Evolutionary conservation across 345 rosid species (phyloP), one percentile per base, ranked within the genome.

Genomic region (Aquilaria malaccensis): DNA sequence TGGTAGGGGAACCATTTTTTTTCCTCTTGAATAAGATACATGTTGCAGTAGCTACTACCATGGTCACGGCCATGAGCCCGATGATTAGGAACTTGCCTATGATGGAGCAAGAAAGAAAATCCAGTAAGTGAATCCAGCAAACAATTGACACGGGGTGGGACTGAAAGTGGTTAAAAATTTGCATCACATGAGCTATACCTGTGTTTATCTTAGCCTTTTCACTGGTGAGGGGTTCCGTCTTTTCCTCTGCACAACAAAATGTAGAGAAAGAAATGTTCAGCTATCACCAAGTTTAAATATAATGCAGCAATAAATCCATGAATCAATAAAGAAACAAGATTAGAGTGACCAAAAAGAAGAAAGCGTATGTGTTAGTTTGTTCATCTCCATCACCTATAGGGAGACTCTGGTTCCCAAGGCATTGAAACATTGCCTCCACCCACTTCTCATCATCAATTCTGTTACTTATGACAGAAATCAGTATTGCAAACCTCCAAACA

Each of bases 401-500:
- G 58, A 63, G 55, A 53, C 22, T 62, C 56, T 71, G 69, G 7
- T 60, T 64, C 33, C 71, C 46, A 2, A 84, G 77, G 73, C 85
- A 85, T n/a, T 71, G 37, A 48, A 72, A 74, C 45, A 76, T 58
- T 7, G 68, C 69, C 13, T 56, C 59, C 12, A 54, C 61, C 83
- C 73, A 67, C 12, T 55, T 62, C 41, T 45, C 56, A 55, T 79
- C 71, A 60, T 61, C 72, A 62, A 78, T 61, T 54, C 46, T 33
- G 41, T 52, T 60, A 59, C 90, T 72, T 45, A 69, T 74, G 61
- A 81, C 46, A 11, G 80, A 68, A 7, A 84, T 62, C 68, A 84
- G 30, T 6, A 71, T 71, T 13, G 83, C 80, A 72, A 77, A 77
- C 55, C 74, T 70, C 52, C 86, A 84, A 6, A 78, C 53, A 57